Conservation (phyloP, 805 yeast genomes). For the Ogataea nonfermentans region DNA sequence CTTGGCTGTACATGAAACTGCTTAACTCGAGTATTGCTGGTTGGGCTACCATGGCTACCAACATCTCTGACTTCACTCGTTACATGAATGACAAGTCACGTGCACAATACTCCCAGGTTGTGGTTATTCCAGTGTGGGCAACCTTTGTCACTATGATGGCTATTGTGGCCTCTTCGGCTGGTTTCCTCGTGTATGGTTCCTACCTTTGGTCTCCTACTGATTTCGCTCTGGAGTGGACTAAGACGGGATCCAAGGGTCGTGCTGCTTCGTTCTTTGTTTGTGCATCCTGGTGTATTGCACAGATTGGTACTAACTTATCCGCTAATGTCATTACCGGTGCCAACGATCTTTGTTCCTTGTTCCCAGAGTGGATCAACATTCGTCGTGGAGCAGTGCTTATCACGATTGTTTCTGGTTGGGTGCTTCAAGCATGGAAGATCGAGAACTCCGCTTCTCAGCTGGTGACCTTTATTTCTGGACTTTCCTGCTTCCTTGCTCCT, state of each 20-base stretch:
- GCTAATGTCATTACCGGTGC: slow-evolving; percentile 64
- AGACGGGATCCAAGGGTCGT: slow-evolving; percentile 22
- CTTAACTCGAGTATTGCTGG: slow-evolving; percentile 35
- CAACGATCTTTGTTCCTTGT: slow-evolving; percentile 54
- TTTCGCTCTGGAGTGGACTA: slow-evolving; percentile 36
- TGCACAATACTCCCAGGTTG: slow-evolving; percentile 34
- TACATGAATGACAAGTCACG: slow-evolving; percentile 33
- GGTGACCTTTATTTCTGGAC: slow-evolving; percentile 37
- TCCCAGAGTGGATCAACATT: slow-evolving; percentile 58
- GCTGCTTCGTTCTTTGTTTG: slow-evolving; percentile 23
- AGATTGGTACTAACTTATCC: slow-evolving; percentile 43
- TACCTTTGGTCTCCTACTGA: slow-evolving; percentile 44
- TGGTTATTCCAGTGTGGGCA: slow-evolving; percentile 27
- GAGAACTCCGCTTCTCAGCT: slow-evolving; percentile 37
- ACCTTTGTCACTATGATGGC: slow-evolving; percentile 33
- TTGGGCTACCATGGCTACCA: slow-evolving; percentile 37
- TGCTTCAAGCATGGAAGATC: slow-evolving; percentile 41
- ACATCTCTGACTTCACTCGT: slow-evolving; percentile 40
- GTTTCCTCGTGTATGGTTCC: slow-evolving; percentile 39
- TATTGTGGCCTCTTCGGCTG: slow-evolving; percentile 35
- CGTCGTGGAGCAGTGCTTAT: slow-evolving; percentile 48
- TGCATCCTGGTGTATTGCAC: slow-evolving; percentile 27
- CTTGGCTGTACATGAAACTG: slow-evolving; percentile 28
- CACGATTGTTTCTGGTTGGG: slow-evolving; percentile 37
- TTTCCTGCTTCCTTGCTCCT: slow-evolving; percentile 39